A percentile compares a stretch with the other conserved stretches of the same genome.
Conservation (phyloP, 1,284 basidiomycete species). For the Cryptococcus sp. region DNA sequence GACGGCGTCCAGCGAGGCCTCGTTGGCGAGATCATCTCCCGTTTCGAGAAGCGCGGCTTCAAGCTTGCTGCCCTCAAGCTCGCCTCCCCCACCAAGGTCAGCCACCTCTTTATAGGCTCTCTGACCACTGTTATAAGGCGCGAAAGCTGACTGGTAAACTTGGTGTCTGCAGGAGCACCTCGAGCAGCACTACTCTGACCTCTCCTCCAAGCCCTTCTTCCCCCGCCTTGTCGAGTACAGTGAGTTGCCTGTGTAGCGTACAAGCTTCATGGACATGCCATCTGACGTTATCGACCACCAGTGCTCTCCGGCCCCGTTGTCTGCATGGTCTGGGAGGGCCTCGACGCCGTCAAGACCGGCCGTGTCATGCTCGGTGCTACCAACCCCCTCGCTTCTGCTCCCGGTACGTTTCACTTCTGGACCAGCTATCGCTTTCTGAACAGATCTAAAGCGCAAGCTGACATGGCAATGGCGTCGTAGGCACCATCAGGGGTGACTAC, state of each 20-base stretch:
- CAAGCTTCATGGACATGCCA: background rate
- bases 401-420: conserved; percentile 56
- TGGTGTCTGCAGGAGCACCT: conserved; percentile 60
- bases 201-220: conserved; percentile 89
- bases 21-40: conserved; percentile 85
- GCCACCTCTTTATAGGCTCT: background rate
- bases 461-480: conserved; percentile 50
- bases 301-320: conserved; percentile 92
- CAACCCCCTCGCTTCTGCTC: conserved; percentile 86
- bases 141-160: background rate
- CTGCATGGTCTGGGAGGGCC: conserved; percentile 95
- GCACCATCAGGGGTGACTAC: conserved; percentile 86
- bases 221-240: conserved; percentile 83
- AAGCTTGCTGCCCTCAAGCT: conserved; percentile 82
- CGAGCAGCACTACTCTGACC: conserved; percentile 90
- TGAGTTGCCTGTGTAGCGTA: conserved; percentile 17
- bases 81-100: conserved; percentile 62
- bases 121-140: background rate
- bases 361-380: conserved; percentile 94
- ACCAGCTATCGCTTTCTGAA: too few relatives aligned
- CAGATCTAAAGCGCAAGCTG: conserved; percentile 1
- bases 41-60: conserved; percentile 95
- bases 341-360: conserved; percentile 93
- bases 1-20: conserved; percentile 96
- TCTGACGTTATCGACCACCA: background rate